Evolutionary conservation across 1,284 basidiomycete species (phyloP).

Genomic region (Ceratobasidium sp.): DNA sequence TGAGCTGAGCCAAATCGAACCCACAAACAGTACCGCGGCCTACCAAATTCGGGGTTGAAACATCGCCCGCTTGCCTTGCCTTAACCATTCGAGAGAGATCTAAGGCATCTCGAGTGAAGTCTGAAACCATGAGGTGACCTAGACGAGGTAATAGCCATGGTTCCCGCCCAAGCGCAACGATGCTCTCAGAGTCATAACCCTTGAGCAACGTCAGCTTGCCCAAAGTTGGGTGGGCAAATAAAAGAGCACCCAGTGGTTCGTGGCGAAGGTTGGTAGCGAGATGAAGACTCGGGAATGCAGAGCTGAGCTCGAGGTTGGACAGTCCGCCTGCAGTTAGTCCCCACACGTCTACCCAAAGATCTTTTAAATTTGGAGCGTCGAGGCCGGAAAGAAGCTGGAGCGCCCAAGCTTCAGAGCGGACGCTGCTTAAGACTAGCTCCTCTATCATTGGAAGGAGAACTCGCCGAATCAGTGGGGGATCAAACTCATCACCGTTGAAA

Average conservation of each 20-base stretch:
- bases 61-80: not conserved
- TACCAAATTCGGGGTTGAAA: not conserved
- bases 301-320: too few relatives aligned
- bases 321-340: too few relatives aligned
- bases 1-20: too few relatives aligned
- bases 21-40: too few relatives aligned
- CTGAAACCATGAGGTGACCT: too few relatives aligned
- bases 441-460: not conserved
- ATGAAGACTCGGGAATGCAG: not conserved
- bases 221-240: not conserved
- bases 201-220: too few relatives aligned
- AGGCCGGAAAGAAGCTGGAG: not conserved
- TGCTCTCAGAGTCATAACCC: not conserved
- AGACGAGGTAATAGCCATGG: not conserved
- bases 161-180: not conserved
- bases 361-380: not conserved
- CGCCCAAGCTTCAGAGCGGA: not conserved
- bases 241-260: not conserved
- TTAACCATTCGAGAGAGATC: not conserved
- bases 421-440: not conserved
- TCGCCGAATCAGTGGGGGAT: too few relatives aligned
- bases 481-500: too few relatives aligned
- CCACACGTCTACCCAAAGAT: not conserved
- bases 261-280: not conserved
- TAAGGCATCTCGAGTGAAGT: too few relatives aligned